phyloP scores from a whole-genome alignment of 257 asterid genomes.

The Vinca minor region DNA sequence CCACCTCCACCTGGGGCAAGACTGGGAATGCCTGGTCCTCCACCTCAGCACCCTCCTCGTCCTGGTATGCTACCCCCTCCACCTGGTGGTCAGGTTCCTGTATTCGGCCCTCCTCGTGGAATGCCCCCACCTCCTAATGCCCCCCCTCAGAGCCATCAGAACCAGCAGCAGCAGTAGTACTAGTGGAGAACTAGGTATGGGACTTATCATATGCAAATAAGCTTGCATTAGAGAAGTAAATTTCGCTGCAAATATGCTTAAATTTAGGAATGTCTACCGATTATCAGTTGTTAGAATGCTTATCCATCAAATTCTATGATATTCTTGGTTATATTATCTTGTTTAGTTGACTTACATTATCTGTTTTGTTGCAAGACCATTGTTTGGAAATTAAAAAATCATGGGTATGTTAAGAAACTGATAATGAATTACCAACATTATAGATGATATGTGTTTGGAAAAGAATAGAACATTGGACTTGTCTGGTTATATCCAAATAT shows the following conservation, averaged over 20 bases:
- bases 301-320: neutral
- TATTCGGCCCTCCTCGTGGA: constrained; percentile 79
- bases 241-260: neutral
- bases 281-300: neutral
- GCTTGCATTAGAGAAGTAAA: neutral
- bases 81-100: constrained; percentile 55
- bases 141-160: constrained; percentile 78
- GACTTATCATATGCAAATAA: too few relatives aligned
- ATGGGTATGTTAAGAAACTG: neutral
- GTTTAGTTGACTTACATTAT: too few relatives aligned
- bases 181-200: neutral
- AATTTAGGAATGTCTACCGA: neutral
- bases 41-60: constrained; percentile 58
- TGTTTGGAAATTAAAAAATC: neutral
- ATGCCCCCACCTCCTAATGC: constrained; percentile 94
- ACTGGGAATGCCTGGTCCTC: constrained; percentile 77
- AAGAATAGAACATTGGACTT: neutral
- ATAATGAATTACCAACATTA: neutral
- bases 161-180: constrained; percentile 36
- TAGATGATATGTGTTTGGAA: neutral
- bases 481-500: neutral
- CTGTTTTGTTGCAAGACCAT: too few relatives aligned
- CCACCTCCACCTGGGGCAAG: constrained; percentile 80
- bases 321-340: neutral
- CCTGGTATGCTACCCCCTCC: constrained; percentile 75